Conservation (phyloP, 805 yeast species). For the Kazachstania psychrophila region DNA sequence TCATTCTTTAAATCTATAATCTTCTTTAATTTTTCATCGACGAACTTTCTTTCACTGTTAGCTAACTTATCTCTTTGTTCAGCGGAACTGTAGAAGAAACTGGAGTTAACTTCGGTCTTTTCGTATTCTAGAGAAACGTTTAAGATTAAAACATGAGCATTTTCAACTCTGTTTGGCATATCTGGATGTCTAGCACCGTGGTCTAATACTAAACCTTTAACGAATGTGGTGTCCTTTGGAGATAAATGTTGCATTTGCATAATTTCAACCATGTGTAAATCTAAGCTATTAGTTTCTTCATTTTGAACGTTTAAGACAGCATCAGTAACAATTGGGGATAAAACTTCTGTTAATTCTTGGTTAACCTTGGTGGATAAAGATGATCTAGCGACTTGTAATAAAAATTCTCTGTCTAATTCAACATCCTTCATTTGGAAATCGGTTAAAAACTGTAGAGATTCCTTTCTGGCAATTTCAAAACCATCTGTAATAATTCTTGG, state of each 20-base stretch:
- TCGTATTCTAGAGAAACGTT: conserved; percentile 95
- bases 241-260: conserved; percentile 96
- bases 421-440: conserved; percentile 42
- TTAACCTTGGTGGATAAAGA: conserved; percentile 83
- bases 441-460: conserved; percentile 61
- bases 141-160: conserved; percentile 77
- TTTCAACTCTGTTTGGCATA: conserved; percentile 83
- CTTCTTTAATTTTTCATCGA: conserved; percentile 83
- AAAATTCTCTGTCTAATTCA: conserved; percentile 71
- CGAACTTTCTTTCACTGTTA: conserved; percentile 85
- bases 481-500: conserved; percentile 94
- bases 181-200: conserved; percentile 99
- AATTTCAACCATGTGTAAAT: conserved; percentile 94
- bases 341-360: conserved; percentile 62
- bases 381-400: conserved; percentile 85
- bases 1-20: conserved; percentile 88
- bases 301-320: conserved; percentile 76
- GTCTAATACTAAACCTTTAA: conserved; percentile 87
- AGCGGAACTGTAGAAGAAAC: conserved; percentile 88
- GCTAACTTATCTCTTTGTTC: conserved; percentile 95
- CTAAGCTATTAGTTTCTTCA: conserved; percentile 45
- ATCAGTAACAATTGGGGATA: conserved; percentile 92
- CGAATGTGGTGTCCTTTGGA: conserved; percentile 71
- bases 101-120: conserved; percentile 94
- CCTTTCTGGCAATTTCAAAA: conserved; percentile 79